Percentiles rank a stretch among this genome's conserved stretches.
These are phyloP conservation scores for Emericellopsis terricola DNA, from an alignment of 495 filamentous ascomycete species.

Conservation along the genomic window DNA sequence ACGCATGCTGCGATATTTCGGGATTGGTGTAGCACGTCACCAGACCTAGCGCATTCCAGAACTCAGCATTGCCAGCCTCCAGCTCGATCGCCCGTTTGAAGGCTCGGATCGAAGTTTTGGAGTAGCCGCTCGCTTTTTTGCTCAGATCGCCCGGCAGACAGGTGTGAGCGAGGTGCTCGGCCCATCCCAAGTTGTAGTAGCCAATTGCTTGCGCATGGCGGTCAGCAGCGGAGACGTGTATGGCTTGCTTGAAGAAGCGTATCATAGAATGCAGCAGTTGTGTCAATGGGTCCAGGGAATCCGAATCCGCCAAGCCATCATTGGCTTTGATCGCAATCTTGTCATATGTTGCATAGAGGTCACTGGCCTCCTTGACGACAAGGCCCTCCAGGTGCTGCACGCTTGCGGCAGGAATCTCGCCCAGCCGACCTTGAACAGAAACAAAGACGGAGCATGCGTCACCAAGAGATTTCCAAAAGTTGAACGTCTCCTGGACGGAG, in stretches of 20 bases:
- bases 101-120: constrained; percentile 71
- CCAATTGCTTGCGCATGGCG: constrained; percentile 84
- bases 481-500: constrained; percentile 51
- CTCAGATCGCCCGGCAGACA: constrained; percentile 31
- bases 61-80: constrained; percentile 87
- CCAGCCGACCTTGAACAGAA: constrained; percentile 45
- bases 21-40: constrained; percentile 71
- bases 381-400: constrained; percentile 39
- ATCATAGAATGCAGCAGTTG: constrained; percentile 48
- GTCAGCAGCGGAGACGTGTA: constrained; percentile 55
- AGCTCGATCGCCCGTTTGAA: constrained; percentile 96
- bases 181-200: constrained; percentile 93
- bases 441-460: constrained; percentile 77
- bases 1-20: constrained; percentile 79
- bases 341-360: constrained; percentile 53
- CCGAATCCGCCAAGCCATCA: constrained; percentile 22
- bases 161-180: constrained; percentile 64
- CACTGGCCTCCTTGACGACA: constrained; percentile 33
- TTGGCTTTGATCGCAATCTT: constrained; percentile 34
- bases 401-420: constrained; percentile 35
- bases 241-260: constrained; percentile 71
- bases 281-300: constrained; percentile 26
- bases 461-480: constrained; percentile 86
- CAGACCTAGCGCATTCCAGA: constrained; percentile 93
- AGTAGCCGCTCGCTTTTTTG: constrained; percentile 38